phyloP scores from a whole-genome alignment of 2,329 filamentous ascomycete genomes.

The Metarhizium anisopliae region DNA sequence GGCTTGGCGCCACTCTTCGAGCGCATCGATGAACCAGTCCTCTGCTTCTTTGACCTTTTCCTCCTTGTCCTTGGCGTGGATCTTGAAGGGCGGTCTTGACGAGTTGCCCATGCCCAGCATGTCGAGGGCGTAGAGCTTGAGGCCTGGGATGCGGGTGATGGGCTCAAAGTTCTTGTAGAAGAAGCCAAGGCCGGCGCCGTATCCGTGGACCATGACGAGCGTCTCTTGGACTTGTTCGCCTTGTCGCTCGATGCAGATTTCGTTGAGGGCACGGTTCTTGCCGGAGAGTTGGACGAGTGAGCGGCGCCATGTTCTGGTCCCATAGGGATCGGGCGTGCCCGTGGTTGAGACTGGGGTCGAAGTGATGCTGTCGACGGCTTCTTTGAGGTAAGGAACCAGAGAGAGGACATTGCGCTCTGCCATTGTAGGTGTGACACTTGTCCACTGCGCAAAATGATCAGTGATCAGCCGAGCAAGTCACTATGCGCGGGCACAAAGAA shows the following conservation, averaged over 20 bases:
- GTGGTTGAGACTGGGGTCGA: constrained; percentile 25
- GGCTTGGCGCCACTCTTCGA: constrained; percentile 90
- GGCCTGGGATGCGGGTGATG: constrained; percentile 66
- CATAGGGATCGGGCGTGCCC: constrained; percentile 64
- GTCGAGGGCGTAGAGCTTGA: constrained; percentile 90
- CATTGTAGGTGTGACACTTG: constrained; percentile 66
- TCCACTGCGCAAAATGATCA: constrained; percentile 53
- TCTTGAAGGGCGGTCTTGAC: constrained; percentile 71
- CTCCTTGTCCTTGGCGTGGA: constrained; percentile 71
- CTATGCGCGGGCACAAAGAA: not conserved
- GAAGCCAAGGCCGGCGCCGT: constrained; percentile 91
- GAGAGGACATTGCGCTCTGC: constrained; percentile 86
- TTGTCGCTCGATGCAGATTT: constrained; percentile 80
- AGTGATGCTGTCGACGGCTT: constrained; percentile 61
- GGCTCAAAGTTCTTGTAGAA: constrained; percentile 98
- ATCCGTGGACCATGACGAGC: constrained; percentile 92
- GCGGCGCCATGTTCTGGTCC: constrained; percentile 77
- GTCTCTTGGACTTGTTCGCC: constrained; percentile 75
- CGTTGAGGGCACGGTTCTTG: constrained; percentile 81
- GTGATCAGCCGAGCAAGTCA: not conserved
- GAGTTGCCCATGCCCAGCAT: constrained; percentile 93
- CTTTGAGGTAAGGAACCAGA: constrained; percentile 72
- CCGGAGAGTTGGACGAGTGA: constrained; percentile 77
- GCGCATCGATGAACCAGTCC: constrained; percentile 88
- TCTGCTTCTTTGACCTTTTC: constrained; percentile 83